Base-by-base conservation (phyloP, 352 stramenopile species). In the Phytophthora constricta region DNA sequence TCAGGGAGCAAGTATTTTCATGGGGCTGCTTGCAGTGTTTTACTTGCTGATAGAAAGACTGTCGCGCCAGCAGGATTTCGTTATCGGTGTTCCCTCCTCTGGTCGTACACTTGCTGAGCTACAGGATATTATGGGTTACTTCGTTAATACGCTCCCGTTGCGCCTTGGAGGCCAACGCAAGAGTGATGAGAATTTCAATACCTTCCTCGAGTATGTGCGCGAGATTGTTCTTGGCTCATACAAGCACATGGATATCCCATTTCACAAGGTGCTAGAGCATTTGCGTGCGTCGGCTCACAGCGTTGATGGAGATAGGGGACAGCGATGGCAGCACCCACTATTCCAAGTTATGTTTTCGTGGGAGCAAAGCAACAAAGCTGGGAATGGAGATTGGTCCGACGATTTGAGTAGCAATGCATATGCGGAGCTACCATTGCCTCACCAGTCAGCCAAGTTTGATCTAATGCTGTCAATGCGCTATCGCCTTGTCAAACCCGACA, bases 341-440 rank as follows among this genome's bases (percentile, higher is more conserved):
- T 87, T 82, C 51, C 70, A 83, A 54, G 72, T 80, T 54, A 86
- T 90, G 79, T 90, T 90, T 63, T 75, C 81, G 0, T 87, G 78
- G 62, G 81, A 90, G 43, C 43, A 58, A 31, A 59, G 22, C 17
- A 26, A 39, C 20, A 8, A 31, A 23, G 13, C 31, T 37, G 27
- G 58, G 2, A 5, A 33, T 20, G 5, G 17, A 5, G 46, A 62
- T 10, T 14, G n/a, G 5, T 19, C 20, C n/a, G 25, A 23, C 2
- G 17, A 47, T 43, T 53, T 28, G 3, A 43, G 34, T 56, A 34
- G 13, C 19, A 57, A 20, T 4, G 49, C 58, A 7, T 56, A 62
- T 27, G 5, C 42, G 33, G 77, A 88, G 27, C 22, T 88, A 19
- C 4, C 9, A 11, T 43, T 87, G 3, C 63, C 72, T 0, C 73